These are phyloP conservation scores for Avena atlantica DNA, from an alignment of 176 grass and related monocot species.

Conservation along the genomic window DNA sequence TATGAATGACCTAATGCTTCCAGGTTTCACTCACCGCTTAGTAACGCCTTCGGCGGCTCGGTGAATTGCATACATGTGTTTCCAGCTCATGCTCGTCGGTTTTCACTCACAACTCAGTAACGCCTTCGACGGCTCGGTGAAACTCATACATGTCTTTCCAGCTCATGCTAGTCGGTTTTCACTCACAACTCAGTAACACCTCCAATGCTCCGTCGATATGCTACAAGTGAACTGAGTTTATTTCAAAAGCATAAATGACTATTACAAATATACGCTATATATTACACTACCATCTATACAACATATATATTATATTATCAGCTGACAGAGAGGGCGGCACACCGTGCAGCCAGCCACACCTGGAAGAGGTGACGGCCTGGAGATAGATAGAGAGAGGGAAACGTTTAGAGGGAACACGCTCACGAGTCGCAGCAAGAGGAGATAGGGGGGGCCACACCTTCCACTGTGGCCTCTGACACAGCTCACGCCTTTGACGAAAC, in stretches of 20 bases:
- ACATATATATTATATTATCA: too few relatives aligned
- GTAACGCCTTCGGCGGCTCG: too few relatives aligned
- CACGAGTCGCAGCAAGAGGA: conserved; percentile 3
- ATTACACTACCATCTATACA: not conserved
- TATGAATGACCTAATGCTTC: not conserved
- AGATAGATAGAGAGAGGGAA: not conserved
- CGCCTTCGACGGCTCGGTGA: not conserved
- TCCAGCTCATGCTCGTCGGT: not conserved
- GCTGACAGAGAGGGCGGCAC: not conserved
- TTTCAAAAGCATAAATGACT: not conserved
- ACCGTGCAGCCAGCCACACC: not conserved
- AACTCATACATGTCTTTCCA: not conserved
- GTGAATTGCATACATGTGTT: not conserved
- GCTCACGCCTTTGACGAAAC: conserved; percentile 66
- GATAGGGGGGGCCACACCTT: conserved; percentile 13
- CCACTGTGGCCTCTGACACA: conserved; percentile 55
- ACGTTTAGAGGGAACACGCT: not conserved
- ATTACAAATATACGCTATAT: not conserved
- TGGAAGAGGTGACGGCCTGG: not conserved
- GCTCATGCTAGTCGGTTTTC: not conserved
- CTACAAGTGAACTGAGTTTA: too few relatives aligned
- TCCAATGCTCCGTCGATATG: too few relatives aligned
- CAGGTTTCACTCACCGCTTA: too few relatives aligned
- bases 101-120: too few relatives aligned
- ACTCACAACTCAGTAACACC: too few relatives aligned